Conservation (phyloP, 2,329 filamentous ascomycete genomes). For the Fusarium temperatum region DNA sequence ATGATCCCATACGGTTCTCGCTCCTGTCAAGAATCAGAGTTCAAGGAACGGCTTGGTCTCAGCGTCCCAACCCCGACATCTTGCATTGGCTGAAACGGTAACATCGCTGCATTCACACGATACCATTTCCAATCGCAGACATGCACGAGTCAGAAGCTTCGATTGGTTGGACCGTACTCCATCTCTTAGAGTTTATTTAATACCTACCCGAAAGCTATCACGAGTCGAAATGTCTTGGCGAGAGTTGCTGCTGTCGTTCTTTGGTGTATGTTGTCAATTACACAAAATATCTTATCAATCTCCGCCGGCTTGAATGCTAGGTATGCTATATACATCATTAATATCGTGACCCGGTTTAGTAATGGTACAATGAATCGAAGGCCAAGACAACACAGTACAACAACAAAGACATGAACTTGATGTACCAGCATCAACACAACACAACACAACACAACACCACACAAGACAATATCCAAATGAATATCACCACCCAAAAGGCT, state of each 20-base stretch:
- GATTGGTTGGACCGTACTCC: background rate
- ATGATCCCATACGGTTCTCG: background rate
- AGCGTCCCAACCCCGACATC: too few species aligned
- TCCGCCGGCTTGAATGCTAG: background rate
- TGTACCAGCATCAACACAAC: background rate
- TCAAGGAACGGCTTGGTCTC: background rate
- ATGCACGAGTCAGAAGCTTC: background rate
- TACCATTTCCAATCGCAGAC: background rate
- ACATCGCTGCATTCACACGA: background rate
- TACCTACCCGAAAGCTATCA: background rate
- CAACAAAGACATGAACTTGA: background rate
- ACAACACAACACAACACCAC: background rate
- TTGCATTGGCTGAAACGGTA: background rate
- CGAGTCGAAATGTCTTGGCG: background rate
- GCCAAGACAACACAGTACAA: background rate
- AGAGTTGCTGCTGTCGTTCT: background rate
- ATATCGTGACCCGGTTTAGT: constrained; percentile 16
- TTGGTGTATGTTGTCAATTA: background rate
- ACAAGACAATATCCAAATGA: background rate
- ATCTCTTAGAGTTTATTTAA: background rate
- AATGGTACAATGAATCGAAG: constrained; percentile 18
- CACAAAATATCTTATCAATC: background rate
- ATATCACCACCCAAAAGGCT: background rate
- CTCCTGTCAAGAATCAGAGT: background rate
- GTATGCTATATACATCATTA: constrained; percentile 15